phyloP scores from a whole-genome alignment of 164 flowering plant genomes.

The Vitis riparia region DNA sequence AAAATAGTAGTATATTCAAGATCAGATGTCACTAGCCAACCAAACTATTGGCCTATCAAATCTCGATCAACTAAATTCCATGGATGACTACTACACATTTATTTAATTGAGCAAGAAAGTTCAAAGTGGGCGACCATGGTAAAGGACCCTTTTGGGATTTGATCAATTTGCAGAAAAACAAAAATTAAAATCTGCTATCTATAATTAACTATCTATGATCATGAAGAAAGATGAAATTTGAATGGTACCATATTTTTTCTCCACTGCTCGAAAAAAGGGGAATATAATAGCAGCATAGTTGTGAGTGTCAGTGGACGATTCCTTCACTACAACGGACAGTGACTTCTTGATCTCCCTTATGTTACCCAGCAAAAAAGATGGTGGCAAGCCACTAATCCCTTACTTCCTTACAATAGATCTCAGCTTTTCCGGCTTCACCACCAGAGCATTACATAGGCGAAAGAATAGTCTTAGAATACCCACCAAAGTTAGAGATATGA shows the following conservation, averaged over 20 bases:
- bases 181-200: too few relatives aligned
- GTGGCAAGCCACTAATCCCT: slow-evolving; percentile 6
- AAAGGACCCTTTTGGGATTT: too few relatives aligned
- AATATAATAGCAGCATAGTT: slow-evolving; percentile 8
- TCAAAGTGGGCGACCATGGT: too few relatives aligned
- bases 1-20: too few relatives aligned
- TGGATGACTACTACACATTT: too few relatives aligned
- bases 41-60: neutral
- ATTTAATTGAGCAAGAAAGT: too few relatives aligned
- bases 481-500: neutral
- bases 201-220: neutral
- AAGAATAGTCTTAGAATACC: neutral
- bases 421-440: slow-evolving; percentile 7
- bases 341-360: slow-evolving; percentile 7
- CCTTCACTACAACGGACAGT: too few relatives aligned
- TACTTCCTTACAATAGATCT: neutral
- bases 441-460: neutral
- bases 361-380: slow-evolving; percentile 3
- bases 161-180: too few relatives aligned
- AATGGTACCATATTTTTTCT: slow-evolving; percentile 18
- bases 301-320: neutral
- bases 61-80: too few relatives aligned
- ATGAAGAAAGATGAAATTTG: too few relatives aligned
- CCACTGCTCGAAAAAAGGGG: slow-evolving; percentile 21
- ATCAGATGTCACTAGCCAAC: too few relatives aligned